phyloP scores from a whole-genome alignment of 2,329 filamentous ascomycete genomes.

The Thielaviopsis populi region DNA sequence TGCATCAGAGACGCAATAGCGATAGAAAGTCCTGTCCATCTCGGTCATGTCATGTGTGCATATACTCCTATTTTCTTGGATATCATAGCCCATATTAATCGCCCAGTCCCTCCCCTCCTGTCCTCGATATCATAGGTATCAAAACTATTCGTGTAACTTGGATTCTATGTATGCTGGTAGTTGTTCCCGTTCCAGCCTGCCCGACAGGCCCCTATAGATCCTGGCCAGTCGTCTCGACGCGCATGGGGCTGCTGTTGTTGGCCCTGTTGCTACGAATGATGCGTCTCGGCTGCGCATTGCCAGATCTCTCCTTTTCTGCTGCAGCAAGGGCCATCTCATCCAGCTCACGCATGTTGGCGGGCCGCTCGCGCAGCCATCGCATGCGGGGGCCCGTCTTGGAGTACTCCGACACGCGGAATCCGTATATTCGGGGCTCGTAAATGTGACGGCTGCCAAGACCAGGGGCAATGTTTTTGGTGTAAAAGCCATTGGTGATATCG shows the following conservation, averaged over 20 bases:
- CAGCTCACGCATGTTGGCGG: conserved; percentile 62
- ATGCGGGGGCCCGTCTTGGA: conserved; percentile 84
- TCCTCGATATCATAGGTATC: not conserved
- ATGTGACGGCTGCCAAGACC: conserved; percentile 69
- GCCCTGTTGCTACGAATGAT: not conserved
- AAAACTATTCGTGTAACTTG: conserved; percentile 2
- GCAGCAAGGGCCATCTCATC: conserved; percentile 54
- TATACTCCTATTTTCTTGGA: not conserved
- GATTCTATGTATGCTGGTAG: not conserved
- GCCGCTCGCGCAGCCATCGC: conserved; percentile 87
- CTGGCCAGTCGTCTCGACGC: conserved; percentile 6
- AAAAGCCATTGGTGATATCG: conserved; percentile 66
- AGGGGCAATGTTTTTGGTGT: conserved; percentile 73
- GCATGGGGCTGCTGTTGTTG: conserved; percentile 14
- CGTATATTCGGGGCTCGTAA: conserved; percentile 93
- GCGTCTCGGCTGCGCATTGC: not conserved
- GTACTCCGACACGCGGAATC: conserved; percentile 84
- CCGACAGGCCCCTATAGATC: not conserved
- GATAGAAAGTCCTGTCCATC: not conserved
- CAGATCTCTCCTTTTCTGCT: conserved; percentile 23
- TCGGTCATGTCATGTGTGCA: not conserved
- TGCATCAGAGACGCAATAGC: not conserved
- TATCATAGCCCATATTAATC: conserved; percentile 5
- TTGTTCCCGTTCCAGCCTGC: not conserved
- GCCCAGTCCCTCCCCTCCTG: not conserved